phyloP scores from a whole-genome alignment of 2,329 filamentous ascomycete genomes.

The Kalaharituber pfeilii region DNA sequence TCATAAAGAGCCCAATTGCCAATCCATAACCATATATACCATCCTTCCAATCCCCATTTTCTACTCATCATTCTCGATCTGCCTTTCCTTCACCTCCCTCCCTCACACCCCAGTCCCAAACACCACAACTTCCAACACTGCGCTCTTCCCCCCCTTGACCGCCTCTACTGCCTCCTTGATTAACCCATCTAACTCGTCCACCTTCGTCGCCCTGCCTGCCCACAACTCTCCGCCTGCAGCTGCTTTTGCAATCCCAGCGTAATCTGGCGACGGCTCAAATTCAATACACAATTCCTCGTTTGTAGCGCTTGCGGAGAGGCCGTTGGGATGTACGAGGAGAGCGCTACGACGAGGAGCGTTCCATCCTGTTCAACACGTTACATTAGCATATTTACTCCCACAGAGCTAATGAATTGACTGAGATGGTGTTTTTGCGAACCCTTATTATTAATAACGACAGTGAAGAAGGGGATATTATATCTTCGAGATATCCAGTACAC shows the following conservation, averaged over 20 bases:
- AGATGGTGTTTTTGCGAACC: conserved; percentile 30
- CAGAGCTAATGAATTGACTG: not conserved
- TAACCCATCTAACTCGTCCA: conserved; percentile 12
- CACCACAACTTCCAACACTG: conserved; percentile 18
- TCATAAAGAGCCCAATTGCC: too few relatives aligned
- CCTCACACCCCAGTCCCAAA: conserved; percentile 3
- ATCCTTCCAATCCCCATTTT: too few relatives aligned
- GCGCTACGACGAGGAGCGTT: conserved; percentile 42
- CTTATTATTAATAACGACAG: conserved; percentile 41
- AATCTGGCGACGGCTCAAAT: conserved; percentile 42
- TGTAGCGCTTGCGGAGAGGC: conserved; percentile 36
- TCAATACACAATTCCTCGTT: conserved; percentile 47
- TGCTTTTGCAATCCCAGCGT: conserved; percentile 43
- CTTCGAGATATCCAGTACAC: conserved; percentile 40
- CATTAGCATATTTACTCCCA: not conserved
- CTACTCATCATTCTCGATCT: too few relatives aligned
- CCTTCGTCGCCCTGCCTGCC: conserved; percentile 16
- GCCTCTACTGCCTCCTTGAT: conserved; percentile 14
- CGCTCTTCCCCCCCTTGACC: conserved; percentile 17
- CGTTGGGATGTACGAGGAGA: conserved; percentile 41
- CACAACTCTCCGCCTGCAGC: conserved; percentile 34
- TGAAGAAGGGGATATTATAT: conserved; percentile 39
- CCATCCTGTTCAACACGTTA: conserved; percentile 32
- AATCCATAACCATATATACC: too few relatives aligned
- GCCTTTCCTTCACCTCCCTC: too few relatives aligned